phyloP scores from a whole-genome alignment of 1,139 yeast genomes.

The Yarrowia galli region DNA sequence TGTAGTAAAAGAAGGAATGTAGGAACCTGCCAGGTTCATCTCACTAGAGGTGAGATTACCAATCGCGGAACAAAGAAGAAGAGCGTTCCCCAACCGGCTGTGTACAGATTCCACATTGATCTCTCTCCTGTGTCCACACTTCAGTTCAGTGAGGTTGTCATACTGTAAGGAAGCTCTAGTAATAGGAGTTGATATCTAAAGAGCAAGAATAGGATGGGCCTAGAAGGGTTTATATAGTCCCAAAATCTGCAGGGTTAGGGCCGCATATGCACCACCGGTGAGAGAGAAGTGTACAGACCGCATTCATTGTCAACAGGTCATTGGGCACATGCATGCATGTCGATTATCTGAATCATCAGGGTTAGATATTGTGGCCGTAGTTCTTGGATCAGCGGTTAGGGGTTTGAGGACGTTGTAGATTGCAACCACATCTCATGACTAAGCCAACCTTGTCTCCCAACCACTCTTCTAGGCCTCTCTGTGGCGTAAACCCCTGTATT shows the following conservation, averaged over 20 bases:
- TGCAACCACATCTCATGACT: neutral
- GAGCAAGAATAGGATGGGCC: neutral
- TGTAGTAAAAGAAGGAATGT: slow-evolving; percentile 11
- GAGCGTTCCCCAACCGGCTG: slow-evolving; percentile 39
- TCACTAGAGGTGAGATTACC: slow-evolving; percentile 39
- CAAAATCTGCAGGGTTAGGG: slow-evolving; percentile 15
- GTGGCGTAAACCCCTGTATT: slow-evolving; percentile 17
- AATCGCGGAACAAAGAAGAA: slow-evolving; percentile 36
- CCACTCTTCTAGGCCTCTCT: neutral
- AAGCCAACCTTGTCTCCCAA: neutral
- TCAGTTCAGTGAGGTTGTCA: slow-evolving; percentile 35
- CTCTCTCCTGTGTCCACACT: slow-evolving; percentile 40
- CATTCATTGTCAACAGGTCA: slow-evolving; percentile 27
- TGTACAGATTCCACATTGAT: slow-evolving; percentile 35
- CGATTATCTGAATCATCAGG: slow-evolving; percentile 24
- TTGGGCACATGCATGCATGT: slow-evolving; percentile 31
- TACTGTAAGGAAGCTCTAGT: slow-evolving; percentile 39
- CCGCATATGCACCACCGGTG: slow-evolving; percentile 5
- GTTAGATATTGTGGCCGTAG: neutral
- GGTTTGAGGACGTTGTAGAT: neutral
- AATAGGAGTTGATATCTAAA: slow-evolving; percentile 38
- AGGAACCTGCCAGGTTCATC: slow-evolving; percentile 39
- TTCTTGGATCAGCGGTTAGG: neutral
- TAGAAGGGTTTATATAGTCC: slow-evolving; percentile 1
- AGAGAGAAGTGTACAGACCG: neutral